Evolutionary conservation across 768 basidiomycete genomes (phyloP), one percentile per base, ranked within the genome.

Genomic region (Tricholoma flavovirens): DNA sequence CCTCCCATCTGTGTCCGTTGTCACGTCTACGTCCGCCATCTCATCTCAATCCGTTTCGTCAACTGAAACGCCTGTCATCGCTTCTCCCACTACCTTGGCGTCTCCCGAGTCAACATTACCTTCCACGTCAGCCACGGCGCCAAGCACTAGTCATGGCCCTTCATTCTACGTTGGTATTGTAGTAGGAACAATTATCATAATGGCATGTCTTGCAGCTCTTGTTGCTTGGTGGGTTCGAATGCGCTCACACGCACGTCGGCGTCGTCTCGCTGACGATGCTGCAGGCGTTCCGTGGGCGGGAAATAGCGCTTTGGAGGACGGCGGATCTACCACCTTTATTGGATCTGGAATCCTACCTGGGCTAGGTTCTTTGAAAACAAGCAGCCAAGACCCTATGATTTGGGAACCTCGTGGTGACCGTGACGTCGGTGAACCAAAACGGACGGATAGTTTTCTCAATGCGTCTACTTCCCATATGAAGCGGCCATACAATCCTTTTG

Each of bases 131-230:
- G 12, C 45, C 12, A 21, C 33, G 30, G 32, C 33, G 19, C 26
- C 52, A 14, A 48, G 55, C 42, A 14, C 46, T 11, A 46, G 56
- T 3, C 74, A 75, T 55, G 59, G 67, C 43, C 64, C 77, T 1
- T 74, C 77, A 35, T 75, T 81, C 61, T 83, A 83, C 59, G 62
- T 81, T 4, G 79, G 72, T 22, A 73, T 84, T 51, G 70, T 73
- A n/a, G 68, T 83, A 3, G 82, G 77, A 30, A 67, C 68, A 0
- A 72, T 85, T 56, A 71, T 74, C 15, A 70, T 75, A 32, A 58
- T 81, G 49, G 77, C 78, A 5, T 71, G 74, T 51, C 42, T 82
- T 32, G 65, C 76, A 14, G 75, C 79, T 36, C 59, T 83, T n/a
- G 62, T 80, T 30, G 76, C 79, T 0, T 82, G 77, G 76, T 73